phyloP scores from a whole-genome alignment of 768 basidiomycete genomes.

The Rhodotorula taiwanensis region DNA sequence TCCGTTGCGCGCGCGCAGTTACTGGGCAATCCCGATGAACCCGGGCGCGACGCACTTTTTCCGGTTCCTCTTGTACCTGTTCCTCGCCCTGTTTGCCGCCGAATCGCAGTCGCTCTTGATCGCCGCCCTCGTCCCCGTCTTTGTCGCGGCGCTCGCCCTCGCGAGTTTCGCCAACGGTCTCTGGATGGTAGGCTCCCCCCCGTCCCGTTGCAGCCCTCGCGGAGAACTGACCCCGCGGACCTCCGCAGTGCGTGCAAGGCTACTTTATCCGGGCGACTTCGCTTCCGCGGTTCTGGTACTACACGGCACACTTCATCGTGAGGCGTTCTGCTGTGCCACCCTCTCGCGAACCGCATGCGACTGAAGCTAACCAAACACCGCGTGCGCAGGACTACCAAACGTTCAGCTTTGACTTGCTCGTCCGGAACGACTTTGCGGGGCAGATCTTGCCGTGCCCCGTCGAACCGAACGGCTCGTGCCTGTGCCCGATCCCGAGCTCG shows the following conservation, averaged over 20 bases:
- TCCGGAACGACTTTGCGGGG: conserved; percentile 52
- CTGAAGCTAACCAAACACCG: conserved; percentile 28
- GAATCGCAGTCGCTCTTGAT: conserved; percentile 46
- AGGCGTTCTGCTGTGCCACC: conserved; percentile 46
- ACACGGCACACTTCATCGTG: conserved; percentile 53
- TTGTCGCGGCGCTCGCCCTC: conserved; percentile 58
- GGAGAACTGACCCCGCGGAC: conserved; percentile 29
- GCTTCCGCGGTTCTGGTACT: conserved; percentile 58
- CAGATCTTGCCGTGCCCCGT: conserved; percentile 50
- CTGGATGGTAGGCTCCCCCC: conserved; percentile 49
- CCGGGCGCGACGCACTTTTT: conserved; percentile 52
- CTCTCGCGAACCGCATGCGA: conserved; percentile 40
- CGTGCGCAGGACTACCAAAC: conserved; percentile 26
- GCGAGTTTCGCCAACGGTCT: conserved; percentile 51
- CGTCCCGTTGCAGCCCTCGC: background rate
- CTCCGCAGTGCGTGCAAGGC: conserved; percentile 23
- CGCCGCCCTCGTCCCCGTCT: conserved; percentile 54
- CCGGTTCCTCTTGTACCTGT: conserved; percentile 55
- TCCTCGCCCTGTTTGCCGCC: conserved; percentile 43
- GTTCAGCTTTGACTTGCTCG: conserved; percentile 39
- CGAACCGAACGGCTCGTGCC: conserved; percentile 45
- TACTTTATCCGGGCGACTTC: conserved; percentile 53
- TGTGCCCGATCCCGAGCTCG: conserved; percentile 54
- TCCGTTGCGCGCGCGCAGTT: conserved; percentile 22
- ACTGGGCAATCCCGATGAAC: conserved; percentile 50